Percentiles rank a stretch among this genome's conserved stretches.
Evolutionary conservation across 352 stramenopile species (phyloP).

Genomic region (Phytophthora melonis): DNA sequence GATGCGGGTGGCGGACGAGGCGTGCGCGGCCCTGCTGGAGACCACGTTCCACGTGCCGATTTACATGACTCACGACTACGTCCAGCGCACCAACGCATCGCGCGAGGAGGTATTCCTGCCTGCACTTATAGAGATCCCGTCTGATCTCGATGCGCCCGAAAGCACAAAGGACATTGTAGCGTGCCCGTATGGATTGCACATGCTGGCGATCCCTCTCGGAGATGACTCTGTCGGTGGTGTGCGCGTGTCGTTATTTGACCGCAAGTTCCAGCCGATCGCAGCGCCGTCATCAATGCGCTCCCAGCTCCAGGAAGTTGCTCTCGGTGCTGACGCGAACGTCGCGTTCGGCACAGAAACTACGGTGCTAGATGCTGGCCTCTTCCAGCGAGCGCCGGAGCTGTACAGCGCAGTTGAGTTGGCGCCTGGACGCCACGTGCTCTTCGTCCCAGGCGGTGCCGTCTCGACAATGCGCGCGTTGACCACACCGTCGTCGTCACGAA

Average conservation of each 20-base stretch:
- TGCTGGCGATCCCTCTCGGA: slow-evolving; percentile 46
- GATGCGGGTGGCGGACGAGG: slow-evolving; percentile 40
- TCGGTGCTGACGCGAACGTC: slow-evolving; percentile 34
- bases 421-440: slow-evolving; percentile 47
- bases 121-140: slow-evolving; percentile 37
- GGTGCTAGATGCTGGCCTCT: slow-evolving; percentile 32
- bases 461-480: slow-evolving; percentile 26
- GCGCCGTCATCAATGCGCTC: slow-evolving; percentile 3
- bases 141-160: slow-evolving; percentile 1
- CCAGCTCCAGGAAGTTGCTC: slow-evolving; percentile 33
- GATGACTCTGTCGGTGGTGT: not conserved
- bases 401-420: slow-evolving; percentile 30
- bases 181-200: slow-evolving; percentile 77
- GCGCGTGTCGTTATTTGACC: slow-evolving; percentile 38
- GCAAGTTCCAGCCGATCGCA: slow-evolving; percentile 42
- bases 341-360: slow-evolving; percentile 14
- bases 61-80: slow-evolving; percentile 72
- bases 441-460: slow-evolving; percentile 58
- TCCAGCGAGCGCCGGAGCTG: slow-evolving; percentile 26
- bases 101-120: slow-evolving; percentile 41
- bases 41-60: slow-evolving; percentile 59
- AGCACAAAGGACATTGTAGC: slow-evolving; percentile 29
- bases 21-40: slow-evolving; percentile 47
- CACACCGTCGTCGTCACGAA: slow-evolving; percentile 5
- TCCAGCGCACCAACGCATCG: slow-evolving; percentile 63